These are phyloP conservation scores for Coemansia sp. DNA, from an alignment of 371 early-diverging fungal species.

Conservation along the genomic window DNA sequence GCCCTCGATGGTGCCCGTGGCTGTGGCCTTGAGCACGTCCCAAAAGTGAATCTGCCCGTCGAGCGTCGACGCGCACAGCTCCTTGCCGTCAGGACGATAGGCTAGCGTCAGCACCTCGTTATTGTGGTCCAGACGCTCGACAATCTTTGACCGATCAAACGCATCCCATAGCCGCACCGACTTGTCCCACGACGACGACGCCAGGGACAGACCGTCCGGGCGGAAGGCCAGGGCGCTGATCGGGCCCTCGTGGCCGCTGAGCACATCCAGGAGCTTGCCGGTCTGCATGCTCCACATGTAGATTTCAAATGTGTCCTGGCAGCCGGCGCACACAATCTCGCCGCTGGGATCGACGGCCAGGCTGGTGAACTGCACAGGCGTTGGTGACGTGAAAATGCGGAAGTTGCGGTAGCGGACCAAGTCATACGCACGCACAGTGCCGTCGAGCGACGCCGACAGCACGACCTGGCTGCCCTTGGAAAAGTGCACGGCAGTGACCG, in stretches of 20 bases:
- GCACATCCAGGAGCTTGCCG: constrained; percentile 91
- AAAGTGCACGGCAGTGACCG: constrained; percentile 85
- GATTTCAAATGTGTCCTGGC: constrained; percentile 94
- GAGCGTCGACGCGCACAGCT: constrained; percentile 83
- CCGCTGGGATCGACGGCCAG: constrained; percentile 95
- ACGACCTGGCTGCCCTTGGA: constrained; percentile 86
- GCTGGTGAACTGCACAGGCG: constrained; percentile 92
- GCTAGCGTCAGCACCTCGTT: constrained; percentile 89
- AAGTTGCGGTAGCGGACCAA: constrained; percentile 96
- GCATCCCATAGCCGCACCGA: constrained; percentile 94
- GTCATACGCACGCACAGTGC: constrained; percentile 97
- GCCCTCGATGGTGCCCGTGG: constrained; percentile 81
- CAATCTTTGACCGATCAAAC: constrained; percentile 79
- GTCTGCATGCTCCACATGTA: constrained; percentile 98
- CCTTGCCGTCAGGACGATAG: constrained; percentile 87
- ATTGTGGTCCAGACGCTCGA: constrained; percentile 78
- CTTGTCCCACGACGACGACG: constrained; percentile 94
- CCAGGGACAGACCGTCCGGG: constrained; percentile 70
- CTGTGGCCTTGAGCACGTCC: constrained; percentile 73
- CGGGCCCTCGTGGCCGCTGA: constrained; percentile 94
- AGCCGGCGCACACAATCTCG: constrained; percentile 95
- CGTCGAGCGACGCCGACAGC: constrained; percentile 93
- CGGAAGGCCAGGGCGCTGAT: constrained; percentile 84
- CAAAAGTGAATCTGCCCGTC: constrained; percentile 94
- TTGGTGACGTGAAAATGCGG: constrained; percentile 93